Evolutionary conservation across 306 rosid species (phyloP).

Genomic region (Notholithocarpus densiflorus): DNA sequence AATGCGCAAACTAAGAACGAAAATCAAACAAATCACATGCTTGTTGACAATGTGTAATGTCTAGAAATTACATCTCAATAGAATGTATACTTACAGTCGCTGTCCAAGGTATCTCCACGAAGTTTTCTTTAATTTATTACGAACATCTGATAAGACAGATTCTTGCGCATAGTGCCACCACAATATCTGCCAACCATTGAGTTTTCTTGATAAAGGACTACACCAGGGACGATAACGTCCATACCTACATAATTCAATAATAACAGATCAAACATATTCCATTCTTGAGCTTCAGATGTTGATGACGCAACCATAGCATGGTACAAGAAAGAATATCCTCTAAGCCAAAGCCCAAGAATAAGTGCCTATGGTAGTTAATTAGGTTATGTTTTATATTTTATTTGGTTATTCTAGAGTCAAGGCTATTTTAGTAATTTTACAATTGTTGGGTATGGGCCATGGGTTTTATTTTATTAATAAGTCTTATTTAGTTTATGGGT

Average conservation of each 20-base stretch:
- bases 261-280: conserved; percentile 17
- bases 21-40: background rate
- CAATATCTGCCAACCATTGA: conserved; percentile 63
- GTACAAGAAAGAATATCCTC: too few relatives aligned
- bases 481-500: too few relatives aligned
- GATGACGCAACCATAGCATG: too few relatives aligned
- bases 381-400: too few relatives aligned
- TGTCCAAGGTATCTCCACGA: conserved; percentile 90
- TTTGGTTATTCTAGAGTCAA: too few relatives aligned
- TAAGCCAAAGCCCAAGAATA: too few relatives aligned
- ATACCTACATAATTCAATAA: conserved; percentile 51
- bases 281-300: background rate
- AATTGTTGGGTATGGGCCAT: too few relatives aligned
- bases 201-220: conserved; percentile 53
- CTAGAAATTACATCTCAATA: background rate
- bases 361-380: too few relatives aligned
- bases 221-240: conserved; percentile 91
- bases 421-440: too few relatives aligned
- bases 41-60: background rate
- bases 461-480: too few relatives aligned
- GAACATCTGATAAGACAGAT: conserved; percentile 82
- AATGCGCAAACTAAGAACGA: background rate
- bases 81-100: conserved; percentile 62
- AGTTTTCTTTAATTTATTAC: conserved; percentile 69
- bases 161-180: conserved; percentile 98